These are phyloP conservation scores for Populus davidiana DNA, from an alignment of 345 rosid genomes.

Conservation along the genomic window DNA sequence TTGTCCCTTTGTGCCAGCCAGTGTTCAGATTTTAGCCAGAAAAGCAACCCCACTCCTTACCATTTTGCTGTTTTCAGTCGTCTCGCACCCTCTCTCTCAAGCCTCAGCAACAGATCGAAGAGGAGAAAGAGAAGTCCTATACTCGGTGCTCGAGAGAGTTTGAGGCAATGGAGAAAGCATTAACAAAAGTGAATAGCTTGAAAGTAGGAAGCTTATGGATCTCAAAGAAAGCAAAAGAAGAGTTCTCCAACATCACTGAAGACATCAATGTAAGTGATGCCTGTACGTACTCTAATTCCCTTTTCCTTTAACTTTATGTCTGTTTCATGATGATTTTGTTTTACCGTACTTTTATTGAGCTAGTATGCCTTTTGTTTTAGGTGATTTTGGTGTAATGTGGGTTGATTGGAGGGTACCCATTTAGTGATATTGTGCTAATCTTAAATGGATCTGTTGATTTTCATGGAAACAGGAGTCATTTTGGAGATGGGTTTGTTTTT, in stretches of 20 bases:
- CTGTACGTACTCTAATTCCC: background rate
- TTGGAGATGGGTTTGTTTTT: constrained; percentile 14
- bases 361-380: background rate
- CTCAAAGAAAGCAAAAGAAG: constrained; percentile 91
- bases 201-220: constrained; percentile 82
- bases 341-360: background rate
- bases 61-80: background rate
- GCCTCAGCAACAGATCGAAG: background rate
- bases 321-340: background rate
- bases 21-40: background rate
- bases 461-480: background rate
- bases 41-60: background rate
- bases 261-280: constrained; percentile 60
- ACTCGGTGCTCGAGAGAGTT: background rate
- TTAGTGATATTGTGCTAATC: constrained; percentile 1
- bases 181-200: constrained; percentile 82
- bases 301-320: background rate
- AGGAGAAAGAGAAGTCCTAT: background rate
- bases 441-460: constrained; percentile 19
- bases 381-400: constrained; percentile 33
- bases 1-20: constrained; percentile 1
- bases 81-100: background rate
- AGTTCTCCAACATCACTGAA: constrained; percentile 72
- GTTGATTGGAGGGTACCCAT: constrained; percentile 15
- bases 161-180: constrained; percentile 75